Base-by-base conservation (phyloP, 139 green algal genomes). In the Axilococcus clingmanii region DNA sequence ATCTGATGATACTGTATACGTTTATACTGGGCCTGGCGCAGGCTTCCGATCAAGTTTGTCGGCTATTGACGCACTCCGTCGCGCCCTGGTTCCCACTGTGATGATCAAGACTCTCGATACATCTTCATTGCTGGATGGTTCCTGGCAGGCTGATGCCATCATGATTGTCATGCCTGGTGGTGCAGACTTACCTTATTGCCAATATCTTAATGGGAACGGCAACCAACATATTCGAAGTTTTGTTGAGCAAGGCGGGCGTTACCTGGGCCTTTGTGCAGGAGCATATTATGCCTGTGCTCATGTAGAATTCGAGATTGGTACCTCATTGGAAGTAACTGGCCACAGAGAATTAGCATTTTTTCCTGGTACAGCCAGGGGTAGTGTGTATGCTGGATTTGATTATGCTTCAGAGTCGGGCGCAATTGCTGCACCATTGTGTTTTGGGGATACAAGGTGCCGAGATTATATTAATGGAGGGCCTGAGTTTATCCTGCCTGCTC, bases 401-500 rank as follows among this genome's bases (percentile, higher is more conserved):
- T 57, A 89, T 57, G 31, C 44, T 3, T 71, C 64, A 1, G 80
- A 84, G 31, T 23, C 7, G 3, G 77, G 77, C 0, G 71, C 77
- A 5, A 54, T 28, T 1, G 71, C 77, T 3, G 71, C 53, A 5
- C 42, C 55, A 15, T 40, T 85, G 16, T 20, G 35, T 3, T 70
- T 72, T 31, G 24, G 12, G 28, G 40, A 48, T 28, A 24, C 41
- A 15, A 29, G 25, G 19, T 69, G 47, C 14, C 5, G 25, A 0
- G 80, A 88, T 65, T 87, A 87, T 53, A 63, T 58, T 48, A 88
- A 88, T 55, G 80, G 80, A 9, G 80, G 80, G 1, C 78, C 80
- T 0, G 42, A 59, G 2, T 87, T 85, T 23, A 2, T 58, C n/a
- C 24, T 33, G 3, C 32, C 55, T 25, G 12, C 14, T 25, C 48